These are phyloP conservation scores for Clavaria fumosa DNA, from an alignment of 768 basidiomycete species.

Conservation along the genomic window DNA sequence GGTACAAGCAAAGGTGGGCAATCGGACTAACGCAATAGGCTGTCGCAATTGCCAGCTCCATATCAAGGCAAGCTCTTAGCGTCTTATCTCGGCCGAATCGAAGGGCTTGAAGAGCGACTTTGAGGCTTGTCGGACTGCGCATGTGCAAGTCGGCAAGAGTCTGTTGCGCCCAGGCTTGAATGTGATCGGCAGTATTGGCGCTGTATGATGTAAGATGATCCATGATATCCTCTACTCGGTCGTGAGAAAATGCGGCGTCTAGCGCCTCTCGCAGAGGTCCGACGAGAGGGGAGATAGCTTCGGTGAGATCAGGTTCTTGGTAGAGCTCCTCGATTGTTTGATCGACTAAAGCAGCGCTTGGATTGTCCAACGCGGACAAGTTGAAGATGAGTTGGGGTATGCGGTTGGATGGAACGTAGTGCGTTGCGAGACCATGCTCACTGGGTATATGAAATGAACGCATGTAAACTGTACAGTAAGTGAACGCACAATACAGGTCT, in stretches of 20 bases:
- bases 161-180: conserved; percentile 59
- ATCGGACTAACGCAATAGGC: conserved; percentile 71
- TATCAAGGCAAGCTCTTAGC: conserved; percentile 54
- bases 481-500: conserved; percentile 70
- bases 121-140: conserved; percentile 85
- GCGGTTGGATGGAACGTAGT: conserved; percentile 69
- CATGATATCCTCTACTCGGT: conserved; percentile 60
- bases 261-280: conserved; percentile 61
- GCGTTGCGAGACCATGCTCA: conserved; percentile 87
- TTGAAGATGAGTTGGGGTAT: conserved; percentile 57
- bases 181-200: conserved; percentile 24
- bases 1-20: conserved; percentile 9
- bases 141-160: conserved; percentile 47
- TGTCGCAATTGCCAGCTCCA: conserved; percentile 79
- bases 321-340: conserved; percentile 58
- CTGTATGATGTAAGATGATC: conserved; percentile 32
- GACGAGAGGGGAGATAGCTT: conserved; percentile 34
- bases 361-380: conserved; percentile 41
- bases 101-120: conserved; percentile 73
- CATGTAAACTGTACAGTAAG: conserved; percentile 1
- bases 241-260: conserved; percentile 61
- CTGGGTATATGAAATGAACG: conserved; percentile 24
- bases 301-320: conserved; percentile 47
- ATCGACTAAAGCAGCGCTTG: conserved; percentile 25
- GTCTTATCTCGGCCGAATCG: conserved; percentile 49